Percentiles rank a stretch among this genome's conserved stretches.
These are phyloP conservation scores for Dothideomycetes sp. DNA, from an alignment of 2,329 filamentous ascomycete species.

Conservation along the genomic window DNA sequence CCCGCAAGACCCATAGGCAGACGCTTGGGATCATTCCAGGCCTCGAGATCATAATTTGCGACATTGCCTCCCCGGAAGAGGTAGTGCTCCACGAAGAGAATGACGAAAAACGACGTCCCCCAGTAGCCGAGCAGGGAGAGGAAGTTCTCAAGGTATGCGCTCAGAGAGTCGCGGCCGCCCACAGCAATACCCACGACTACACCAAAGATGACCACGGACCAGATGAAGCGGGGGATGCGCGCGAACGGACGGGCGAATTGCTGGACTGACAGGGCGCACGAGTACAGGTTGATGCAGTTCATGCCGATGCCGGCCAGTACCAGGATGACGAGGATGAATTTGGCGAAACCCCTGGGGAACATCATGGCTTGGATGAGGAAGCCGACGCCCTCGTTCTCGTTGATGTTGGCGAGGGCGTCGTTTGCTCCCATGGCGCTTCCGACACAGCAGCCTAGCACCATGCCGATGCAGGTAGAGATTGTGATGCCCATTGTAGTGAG, in stretches of 20 bases:
- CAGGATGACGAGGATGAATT: constrained; percentile 33
- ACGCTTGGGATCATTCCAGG: constrained; percentile 33
- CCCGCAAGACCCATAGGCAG: constrained; percentile 33
- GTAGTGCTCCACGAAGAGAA: constrained; percentile 34
- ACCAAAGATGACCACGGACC: constrained; percentile 33
- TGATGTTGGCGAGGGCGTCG: constrained; percentile 24
- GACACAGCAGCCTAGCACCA: constrained; percentile 17
- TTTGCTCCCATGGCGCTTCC: constrained; percentile 4
- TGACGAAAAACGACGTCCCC: constrained; percentile 34
- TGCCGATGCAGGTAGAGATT: constrained; percentile 32
- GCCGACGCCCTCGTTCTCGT: constrained; percentile 33
- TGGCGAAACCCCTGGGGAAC: constrained; percentile 36
- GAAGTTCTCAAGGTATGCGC: constrained; percentile 34
- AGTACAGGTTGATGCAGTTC: constrained; percentile 31
- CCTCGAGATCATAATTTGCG: constrained; percentile 33
- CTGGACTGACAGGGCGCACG: constrained; percentile 33
- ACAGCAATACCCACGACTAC: constrained; percentile 33
- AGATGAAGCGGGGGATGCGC: constrained; percentile 41
- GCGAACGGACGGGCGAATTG: constrained; percentile 37
- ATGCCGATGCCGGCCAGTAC: constrained; percentile 24
- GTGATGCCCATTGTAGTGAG: constrained; percentile 31
- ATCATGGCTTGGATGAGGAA: constrained; percentile 36
- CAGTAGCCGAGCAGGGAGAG: constrained; percentile 36
- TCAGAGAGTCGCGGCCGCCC: constrained; percentile 30
- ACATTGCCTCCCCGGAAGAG: constrained; percentile 29